These are phyloP conservation scores for Aethionema arabicum DNA, from an alignment of 345 rosid species.

Conservation along the genomic window DNA sequence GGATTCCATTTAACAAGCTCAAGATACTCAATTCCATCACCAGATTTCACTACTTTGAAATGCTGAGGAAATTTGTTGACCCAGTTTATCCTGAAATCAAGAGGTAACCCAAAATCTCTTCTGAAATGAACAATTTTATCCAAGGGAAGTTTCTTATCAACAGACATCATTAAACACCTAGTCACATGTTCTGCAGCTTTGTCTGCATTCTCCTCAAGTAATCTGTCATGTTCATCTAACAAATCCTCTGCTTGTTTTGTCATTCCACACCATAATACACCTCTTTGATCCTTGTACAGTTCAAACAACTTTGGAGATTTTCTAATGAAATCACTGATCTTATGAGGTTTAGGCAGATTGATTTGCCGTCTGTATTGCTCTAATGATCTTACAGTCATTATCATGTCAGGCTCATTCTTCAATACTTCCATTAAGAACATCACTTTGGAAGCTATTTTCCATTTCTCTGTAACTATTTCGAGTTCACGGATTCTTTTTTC, in stretches of 20 bases:
- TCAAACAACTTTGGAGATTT: constrained; percentile 80
- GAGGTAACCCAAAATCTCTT: constrained; percentile 80
- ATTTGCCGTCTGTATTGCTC: constrained; percentile 55
- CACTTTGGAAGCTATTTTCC: constrained; percentile 62
- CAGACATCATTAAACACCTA: constrained; percentile 80
- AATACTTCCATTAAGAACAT: constrained; percentile 61
- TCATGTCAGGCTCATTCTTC: constrained; percentile 72
- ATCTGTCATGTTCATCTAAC: constrained; percentile 56
- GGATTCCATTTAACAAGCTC: constrained; percentile 82
- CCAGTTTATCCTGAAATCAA: constrained; percentile 74
- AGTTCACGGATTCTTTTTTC: constrained; percentile 68
- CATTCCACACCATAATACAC: constrained; percentile 81
- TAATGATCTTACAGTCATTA: constrained; percentile 53
- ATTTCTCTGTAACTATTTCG: constrained; percentile 71
- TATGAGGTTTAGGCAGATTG: constrained; percentile 67
- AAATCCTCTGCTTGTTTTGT: constrained; percentile 59
- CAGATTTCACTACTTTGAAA: constrained; percentile 51
- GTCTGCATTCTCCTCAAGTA: constrained; percentile 60
- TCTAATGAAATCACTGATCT: constrained; percentile 58
- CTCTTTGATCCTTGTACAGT: constrained; percentile 69
- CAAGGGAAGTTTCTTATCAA: constrained; percentile 53
- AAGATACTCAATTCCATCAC: constrained; percentile 54
- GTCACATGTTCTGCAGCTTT: constrained; percentile 75
- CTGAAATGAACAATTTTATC: constrained; percentile 73
- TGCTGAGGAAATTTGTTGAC: constrained; percentile 63